Evolutionary conservation across 441 rosid genomes (phyloP).

Genomic region (Populus hybrid): DNA sequence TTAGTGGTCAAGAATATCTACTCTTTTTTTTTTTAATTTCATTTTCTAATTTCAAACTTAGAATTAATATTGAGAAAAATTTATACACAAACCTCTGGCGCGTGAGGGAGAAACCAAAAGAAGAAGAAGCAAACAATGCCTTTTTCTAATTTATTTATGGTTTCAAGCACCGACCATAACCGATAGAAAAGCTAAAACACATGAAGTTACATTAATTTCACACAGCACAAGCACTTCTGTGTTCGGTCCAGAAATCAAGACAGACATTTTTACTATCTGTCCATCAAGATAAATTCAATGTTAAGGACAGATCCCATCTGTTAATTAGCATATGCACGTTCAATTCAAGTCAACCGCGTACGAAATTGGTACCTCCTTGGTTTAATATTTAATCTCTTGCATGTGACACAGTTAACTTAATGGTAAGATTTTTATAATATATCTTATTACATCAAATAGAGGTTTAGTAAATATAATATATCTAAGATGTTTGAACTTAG

Average conservation of each 20-base stretch:
- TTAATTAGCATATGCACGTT: neutral
- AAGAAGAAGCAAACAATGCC: neutral
- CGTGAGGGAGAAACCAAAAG: too few relatives aligned
- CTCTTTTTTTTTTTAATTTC: too few relatives aligned
- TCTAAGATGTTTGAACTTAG: too few relatives aligned
- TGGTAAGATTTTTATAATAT: too few relatives aligned
- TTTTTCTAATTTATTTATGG: too few relatives aligned
- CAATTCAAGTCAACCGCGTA: neutral
- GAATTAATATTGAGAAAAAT: too few relatives aligned
- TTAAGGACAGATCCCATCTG: neutral
- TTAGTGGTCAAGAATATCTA: too few relatives aligned
- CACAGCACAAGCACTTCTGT: neutral
- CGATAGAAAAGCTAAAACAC: neutral
- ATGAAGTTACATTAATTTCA: neutral
- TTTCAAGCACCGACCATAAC: neutral
- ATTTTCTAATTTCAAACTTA: too few relatives aligned
- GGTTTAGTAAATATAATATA: too few relatives aligned
- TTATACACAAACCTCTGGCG: neutral
- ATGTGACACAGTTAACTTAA: too few relatives aligned
- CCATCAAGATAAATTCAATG: neutral
- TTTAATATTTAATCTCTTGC: too few relatives aligned
- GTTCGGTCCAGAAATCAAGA: neutral
- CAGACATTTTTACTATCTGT: neutral
- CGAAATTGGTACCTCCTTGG: neutral
- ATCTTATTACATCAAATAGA: too few relatives aligned